Evolutionary conservation across 2,329 filamentous ascomycete genomes (phyloP).

Genomic region (Aspergillus spinulosporus): DNA sequence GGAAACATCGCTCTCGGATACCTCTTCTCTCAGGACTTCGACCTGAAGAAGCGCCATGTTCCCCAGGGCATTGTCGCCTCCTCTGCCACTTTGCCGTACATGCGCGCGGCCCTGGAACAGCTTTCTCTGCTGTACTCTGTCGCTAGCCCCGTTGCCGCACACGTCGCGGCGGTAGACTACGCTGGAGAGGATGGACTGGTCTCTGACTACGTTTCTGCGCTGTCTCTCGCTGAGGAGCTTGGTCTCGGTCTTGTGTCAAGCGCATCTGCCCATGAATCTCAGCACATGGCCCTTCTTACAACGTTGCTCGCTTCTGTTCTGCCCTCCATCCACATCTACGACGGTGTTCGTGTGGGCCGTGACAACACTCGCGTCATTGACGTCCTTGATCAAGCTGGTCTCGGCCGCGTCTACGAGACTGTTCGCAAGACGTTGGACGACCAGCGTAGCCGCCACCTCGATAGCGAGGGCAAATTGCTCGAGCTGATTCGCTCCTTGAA

Average conservation of each 20-base stretch:
- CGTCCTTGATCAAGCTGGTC: conserved; percentile 69
- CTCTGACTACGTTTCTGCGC: conserved; percentile 78
- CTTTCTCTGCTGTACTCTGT: conserved; percentile 87
- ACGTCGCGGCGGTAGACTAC: conserved; percentile 90
- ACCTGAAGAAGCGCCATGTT: conserved; percentile 83
- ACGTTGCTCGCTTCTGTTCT: conserved; percentile 75
- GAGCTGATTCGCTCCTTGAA: conserved; percentile 76
- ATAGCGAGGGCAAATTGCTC: conserved; percentile 69
- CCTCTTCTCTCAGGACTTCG: conserved; percentile 96
- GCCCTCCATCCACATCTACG: conserved; percentile 85
- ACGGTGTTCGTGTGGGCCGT: conserved; percentile 77
- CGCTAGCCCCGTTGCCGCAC: conserved; percentile 87
- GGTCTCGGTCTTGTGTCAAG: conserved; percentile 84
- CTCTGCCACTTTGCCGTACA: conserved; percentile 74
- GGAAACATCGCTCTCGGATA: conserved; percentile 92
- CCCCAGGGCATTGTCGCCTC: conserved; percentile 92
- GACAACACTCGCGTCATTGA: conserved; percentile 83
- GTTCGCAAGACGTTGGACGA: conserved; percentile 63
- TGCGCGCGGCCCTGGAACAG: conserved; percentile 85
- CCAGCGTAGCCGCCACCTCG: conserved; percentile 67
- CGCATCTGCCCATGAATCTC: conserved; percentile 82
- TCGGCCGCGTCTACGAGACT: conserved; percentile 68
- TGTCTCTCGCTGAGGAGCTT: conserved; percentile 83
- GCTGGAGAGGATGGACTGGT: conserved; percentile 69
- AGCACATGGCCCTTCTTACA: conserved; percentile 92